Evolutionary conservation across 164 flowering plant genomes (phyloP).

Genomic region (Liquidambar formosana): DNA sequence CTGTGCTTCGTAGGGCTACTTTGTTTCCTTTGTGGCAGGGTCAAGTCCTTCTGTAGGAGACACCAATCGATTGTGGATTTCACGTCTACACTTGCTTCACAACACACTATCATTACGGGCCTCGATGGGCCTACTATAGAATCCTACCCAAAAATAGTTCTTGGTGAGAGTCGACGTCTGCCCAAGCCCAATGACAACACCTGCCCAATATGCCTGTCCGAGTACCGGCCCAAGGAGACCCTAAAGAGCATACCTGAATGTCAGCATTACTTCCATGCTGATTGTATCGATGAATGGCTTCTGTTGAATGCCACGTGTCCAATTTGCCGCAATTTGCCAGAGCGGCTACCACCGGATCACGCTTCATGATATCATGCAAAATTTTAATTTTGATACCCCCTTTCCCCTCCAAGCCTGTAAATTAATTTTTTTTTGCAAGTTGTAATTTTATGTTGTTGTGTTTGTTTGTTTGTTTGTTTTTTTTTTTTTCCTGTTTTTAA

Average conservation of each 20-base stretch:
- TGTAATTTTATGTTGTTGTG: too few relatives aligned
- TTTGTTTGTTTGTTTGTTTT: too few relatives aligned
- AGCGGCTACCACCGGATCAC: neutral
- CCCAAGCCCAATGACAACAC: constrained; percentile 29
- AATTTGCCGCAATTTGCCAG: constrained; percentile 25
- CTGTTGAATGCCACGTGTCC: constrained; percentile 29
- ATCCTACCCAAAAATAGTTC: constrained; percentile 16
- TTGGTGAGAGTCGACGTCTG: constrained; percentile 27
- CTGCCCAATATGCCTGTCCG: constrained; percentile 34
- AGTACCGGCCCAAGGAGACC: constrained; percentile 24
- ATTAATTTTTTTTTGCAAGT: too few relatives aligned
- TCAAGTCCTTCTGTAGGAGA: constrained; percentile 4
- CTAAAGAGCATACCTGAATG: constrained; percentile 31
- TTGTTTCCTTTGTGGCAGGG: constrained; percentile 21
- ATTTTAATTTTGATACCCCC: too few relatives aligned
- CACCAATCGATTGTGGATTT: neutral
- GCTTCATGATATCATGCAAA: too few relatives aligned
- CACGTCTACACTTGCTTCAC: constrained; percentile 9
- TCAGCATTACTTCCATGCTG: constrained; percentile 35
- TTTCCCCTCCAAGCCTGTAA: too few relatives aligned
- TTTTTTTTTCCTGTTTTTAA: too few relatives aligned
- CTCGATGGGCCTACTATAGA: constrained; percentile 15
- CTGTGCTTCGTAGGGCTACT: constrained; percentile 13
- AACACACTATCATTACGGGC: neutral
- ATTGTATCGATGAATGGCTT: constrained; percentile 39